Evolutionary conservation across 352 stramenopile species (phyloP), one percentile per base, ranked within the genome.

Genomic region (Phytophthora pini): DNA sequence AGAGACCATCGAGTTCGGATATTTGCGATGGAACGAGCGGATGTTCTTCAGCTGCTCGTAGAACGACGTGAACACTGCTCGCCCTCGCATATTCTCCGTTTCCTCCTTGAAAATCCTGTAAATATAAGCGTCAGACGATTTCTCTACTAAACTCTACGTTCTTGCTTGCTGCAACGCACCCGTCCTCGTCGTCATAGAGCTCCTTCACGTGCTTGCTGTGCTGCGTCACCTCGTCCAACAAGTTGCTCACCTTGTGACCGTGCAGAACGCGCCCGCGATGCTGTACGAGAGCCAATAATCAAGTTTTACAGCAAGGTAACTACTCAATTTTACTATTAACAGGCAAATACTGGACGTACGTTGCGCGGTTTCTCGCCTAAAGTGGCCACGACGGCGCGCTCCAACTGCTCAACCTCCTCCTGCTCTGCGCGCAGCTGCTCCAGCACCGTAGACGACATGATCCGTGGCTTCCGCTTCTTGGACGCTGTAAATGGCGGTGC

Each of bases 11-110:
- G 84, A 72, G 68, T 90, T 87, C 27, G 88, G 87, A 54, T 94
- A 96, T 65, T 94, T 95, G 65, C 77, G 79, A 68, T 96, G 87
- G 72, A 94, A 96, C 22, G 75, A 74, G 47, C 87, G 88, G 38
- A 96, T 92, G 8, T 78, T 74, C 70, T 96, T 94, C 54, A 96
- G 82, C 51, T 93, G 84, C 72, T 93, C 85, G 50, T 96, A 96
- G 66, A 96, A 96, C n/a, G 87, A 90, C 55, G 87, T 93, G 58
- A 96, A 96, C 36, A 94, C 76, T 12, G 82, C 84, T 31, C 79
- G 74, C 8, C 86, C 86, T 15, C 82, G 81, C 87, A 96, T 94
- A 47, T 54, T 77, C 51, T 90, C 82, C 45, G 82, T 90, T 58
- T 96, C 88, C 44, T 93, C 80, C 2, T 78, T 69, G 63, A 90